phyloP scores from a whole-genome alignment of 2,329 filamentous ascomycete genomes.

The Colletotrichum tamarilloi region DNA sequence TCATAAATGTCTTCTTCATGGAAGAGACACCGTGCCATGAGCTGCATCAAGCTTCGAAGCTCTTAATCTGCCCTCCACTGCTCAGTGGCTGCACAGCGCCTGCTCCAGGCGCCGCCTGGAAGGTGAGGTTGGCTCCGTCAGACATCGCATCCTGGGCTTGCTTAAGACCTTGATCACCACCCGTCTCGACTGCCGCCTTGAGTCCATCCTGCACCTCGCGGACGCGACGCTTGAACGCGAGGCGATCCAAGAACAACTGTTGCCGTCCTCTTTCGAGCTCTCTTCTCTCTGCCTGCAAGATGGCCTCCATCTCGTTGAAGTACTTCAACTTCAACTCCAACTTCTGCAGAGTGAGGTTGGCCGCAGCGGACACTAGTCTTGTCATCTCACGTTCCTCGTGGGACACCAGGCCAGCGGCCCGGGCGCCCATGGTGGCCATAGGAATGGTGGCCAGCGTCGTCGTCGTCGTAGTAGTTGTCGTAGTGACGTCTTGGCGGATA shows the following conservation, averaged over 20 bases:
- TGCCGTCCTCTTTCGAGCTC: slow-evolving; percentile 93
- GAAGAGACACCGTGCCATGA: neutral
- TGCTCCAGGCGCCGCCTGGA: slow-evolving; percentile 58
- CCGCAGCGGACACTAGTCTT: slow-evolving; percentile 88
- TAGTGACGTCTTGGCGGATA: slow-evolving; percentile 58
- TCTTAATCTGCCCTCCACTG: slow-evolving; percentile 66
- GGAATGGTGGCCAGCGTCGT: slow-evolving; percentile 78
- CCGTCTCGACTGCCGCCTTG: slow-evolving; percentile 61
- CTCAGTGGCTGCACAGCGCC: slow-evolving; percentile 65
- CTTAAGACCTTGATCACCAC: slow-evolving; percentile 61
- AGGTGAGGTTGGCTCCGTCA: slow-evolving; percentile 65
- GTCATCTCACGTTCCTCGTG: slow-evolving; percentile 98
- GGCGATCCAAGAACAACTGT: slow-evolving; percentile 90
- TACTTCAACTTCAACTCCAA: slow-evolving; percentile 95
- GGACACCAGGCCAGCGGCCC: slow-evolving; percentile 88
- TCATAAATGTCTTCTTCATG: neutral
- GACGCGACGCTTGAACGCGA: slow-evolving; percentile 90
- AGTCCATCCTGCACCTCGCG: slow-evolving; percentile 83
- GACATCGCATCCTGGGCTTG: slow-evolving; percentile 58
- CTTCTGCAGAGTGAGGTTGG: slow-evolving; percentile 95
- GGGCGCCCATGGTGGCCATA: slow-evolving; percentile 85
- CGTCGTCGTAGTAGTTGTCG: slow-evolving; percentile 61
- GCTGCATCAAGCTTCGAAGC: slow-evolving; percentile 61
- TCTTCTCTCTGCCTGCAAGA: slow-evolving; percentile 89
- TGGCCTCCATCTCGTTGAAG: slow-evolving; percentile 94